Percentiles rank a stretch among this genome's conserved stretches.
Evolutionary conservation across 768 basidiomycete species (phyloP).

Genomic region (Russula brevipes): DNA sequence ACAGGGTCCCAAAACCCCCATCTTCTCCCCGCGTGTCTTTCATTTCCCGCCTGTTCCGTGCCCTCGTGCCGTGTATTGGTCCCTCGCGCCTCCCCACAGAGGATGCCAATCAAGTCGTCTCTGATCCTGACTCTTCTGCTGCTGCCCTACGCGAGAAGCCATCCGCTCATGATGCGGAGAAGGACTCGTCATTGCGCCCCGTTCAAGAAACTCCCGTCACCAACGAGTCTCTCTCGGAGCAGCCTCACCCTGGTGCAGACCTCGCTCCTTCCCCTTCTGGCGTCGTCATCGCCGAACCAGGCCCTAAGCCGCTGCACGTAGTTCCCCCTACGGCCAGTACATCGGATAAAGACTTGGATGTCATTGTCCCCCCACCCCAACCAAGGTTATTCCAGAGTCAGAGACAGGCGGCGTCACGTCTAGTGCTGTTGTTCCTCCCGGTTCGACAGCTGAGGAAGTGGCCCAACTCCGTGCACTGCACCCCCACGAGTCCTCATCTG

Average conservation of each 20-base stretch:
- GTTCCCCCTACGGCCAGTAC: slow-evolving; percentile 26
- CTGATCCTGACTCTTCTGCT: slow-evolving; percentile 24
- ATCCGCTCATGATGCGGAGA: slow-evolving; percentile 27
- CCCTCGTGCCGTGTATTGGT: slow-evolving; percentile 63
- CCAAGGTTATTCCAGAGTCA: slow-evolving; percentile 49
- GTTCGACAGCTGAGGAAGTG: slow-evolving; percentile 55
- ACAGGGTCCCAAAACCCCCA: slow-evolving; percentile 29
- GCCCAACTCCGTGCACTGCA: slow-evolving; percentile 29
- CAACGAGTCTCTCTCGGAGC: slow-evolving; percentile 22
- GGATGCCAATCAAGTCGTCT: slow-evolving; percentile 31
- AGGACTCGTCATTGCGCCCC: slow-evolving; percentile 21
- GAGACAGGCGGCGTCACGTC: slow-evolving; percentile 88
- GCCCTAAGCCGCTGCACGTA: slow-evolving; percentile 28
- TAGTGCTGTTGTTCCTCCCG: slow-evolving; percentile 89
- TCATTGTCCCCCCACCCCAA: slow-evolving; percentile 48
- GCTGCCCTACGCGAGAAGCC: slow-evolving; percentile 31
- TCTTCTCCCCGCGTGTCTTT: slow-evolving; percentile 46
- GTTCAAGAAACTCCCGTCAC: slow-evolving; percentile 27
- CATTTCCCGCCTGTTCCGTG: slow-evolving; percentile 53
- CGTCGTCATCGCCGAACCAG: neutral
- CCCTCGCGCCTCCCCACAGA: slow-evolving; percentile 48
- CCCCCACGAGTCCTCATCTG: slow-evolving; percentile 41
- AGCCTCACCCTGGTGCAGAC: slow-evolving; percentile 11
- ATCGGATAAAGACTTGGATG: slow-evolving; percentile 32
- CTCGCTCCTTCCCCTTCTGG: slow-evolving; percentile 9